A percentile compares a stretch with the other conserved stretches of the same genome.
These are phyloP conservation scores for Pezicula carpinea DNA, from an alignment of 2,329 filamentous ascomycete genomes.

Conservation along the genomic window DNA sequence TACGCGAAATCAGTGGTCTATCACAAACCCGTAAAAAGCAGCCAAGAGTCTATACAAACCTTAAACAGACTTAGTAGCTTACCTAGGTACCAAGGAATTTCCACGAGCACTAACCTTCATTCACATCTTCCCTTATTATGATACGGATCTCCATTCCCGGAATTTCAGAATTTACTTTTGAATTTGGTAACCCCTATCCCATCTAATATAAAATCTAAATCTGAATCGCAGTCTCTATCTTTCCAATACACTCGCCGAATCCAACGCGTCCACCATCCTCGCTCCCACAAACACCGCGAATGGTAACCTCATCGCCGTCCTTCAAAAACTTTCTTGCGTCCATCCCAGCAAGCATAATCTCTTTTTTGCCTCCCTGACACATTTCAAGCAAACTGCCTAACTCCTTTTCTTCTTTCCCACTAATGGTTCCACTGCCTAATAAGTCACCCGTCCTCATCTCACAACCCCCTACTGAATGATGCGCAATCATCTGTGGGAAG, in stretches of 20 bases:
- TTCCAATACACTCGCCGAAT: slow-evolving; percentile 69
- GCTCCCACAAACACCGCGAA: slow-evolving; percentile 60
- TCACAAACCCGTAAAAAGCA: too few relatives aligned
- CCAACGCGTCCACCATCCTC: slow-evolving; percentile 65
- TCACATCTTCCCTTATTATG: too few relatives aligned
- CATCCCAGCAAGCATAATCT: slow-evolving; percentile 56
- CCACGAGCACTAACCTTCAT: too few relatives aligned
- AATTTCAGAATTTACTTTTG: too few relatives aligned
- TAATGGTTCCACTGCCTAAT: slow-evolving; percentile 75
- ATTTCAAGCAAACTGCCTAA: slow-evolving; percentile 70
- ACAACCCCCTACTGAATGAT: slow-evolving; percentile 74
- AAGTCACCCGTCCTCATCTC: slow-evolving; percentile 70
- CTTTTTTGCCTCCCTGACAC: slow-evolving; percentile 62
- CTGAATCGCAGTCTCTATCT: slow-evolving; percentile 37
- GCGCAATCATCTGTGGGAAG: slow-evolving; percentile 77
- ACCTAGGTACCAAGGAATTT: too few relatives aligned
- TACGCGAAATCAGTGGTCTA: too few relatives aligned
- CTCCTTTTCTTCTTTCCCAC: slow-evolving; percentile 47
- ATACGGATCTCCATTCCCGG: too few relatives aligned
- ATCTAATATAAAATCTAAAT: neutral
- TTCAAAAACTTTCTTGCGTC: slow-evolving; percentile 67
- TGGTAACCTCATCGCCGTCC: slow-evolving; percentile 66
- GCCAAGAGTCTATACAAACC: too few relatives aligned
- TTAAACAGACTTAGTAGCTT: too few relatives aligned
- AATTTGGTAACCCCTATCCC: too few relatives aligned